phyloP scores from a whole-genome alignment of 2,329 filamentous ascomycete species.

The Knufia petricola region DNA sequence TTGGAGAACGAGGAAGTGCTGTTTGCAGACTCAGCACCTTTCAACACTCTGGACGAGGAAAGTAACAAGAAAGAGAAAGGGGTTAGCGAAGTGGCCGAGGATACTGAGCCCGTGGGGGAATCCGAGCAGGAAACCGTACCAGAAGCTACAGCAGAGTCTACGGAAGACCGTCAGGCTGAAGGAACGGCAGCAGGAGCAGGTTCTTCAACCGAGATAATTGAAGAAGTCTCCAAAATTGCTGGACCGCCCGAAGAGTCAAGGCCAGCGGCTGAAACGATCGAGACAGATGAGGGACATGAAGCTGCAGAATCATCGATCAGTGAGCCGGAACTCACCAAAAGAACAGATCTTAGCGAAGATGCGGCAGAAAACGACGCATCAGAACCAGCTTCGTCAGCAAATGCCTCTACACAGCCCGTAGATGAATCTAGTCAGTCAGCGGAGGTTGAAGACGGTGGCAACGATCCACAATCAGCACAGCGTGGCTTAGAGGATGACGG shows the following conservation, averaged over 20 bases:
- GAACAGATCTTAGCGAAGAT: background rate
- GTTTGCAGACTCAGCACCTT: conserved; percentile 50
- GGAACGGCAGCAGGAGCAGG: conserved; percentile 23
- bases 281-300: background rate
- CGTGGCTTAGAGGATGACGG: background rate
- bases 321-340: background rate
- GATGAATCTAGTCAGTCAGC: background rate
- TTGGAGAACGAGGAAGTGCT: conserved; percentile 61
- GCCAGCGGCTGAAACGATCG: background rate
- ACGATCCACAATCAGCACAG: background rate
- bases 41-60: conserved; percentile 12
- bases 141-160: background rate
- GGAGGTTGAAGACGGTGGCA: background rate
- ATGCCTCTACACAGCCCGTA: background rate
- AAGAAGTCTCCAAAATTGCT: background rate
- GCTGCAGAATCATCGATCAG: background rate
- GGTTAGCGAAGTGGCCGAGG: conserved; percentile 11
- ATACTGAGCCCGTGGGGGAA: conserved; percentile 7
- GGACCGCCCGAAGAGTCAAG: background rate
- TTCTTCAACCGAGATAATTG: background rate
- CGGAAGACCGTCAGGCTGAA: conserved; percentile 9
- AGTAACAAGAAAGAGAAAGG: conserved; percentile 5
- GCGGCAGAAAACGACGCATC: background rate
- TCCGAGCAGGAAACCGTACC: background rate
- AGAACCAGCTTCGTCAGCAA: background rate